Conservation (phyloP, 495 filamentous ascomycete species). For the Penicillium odoratum region DNA sequence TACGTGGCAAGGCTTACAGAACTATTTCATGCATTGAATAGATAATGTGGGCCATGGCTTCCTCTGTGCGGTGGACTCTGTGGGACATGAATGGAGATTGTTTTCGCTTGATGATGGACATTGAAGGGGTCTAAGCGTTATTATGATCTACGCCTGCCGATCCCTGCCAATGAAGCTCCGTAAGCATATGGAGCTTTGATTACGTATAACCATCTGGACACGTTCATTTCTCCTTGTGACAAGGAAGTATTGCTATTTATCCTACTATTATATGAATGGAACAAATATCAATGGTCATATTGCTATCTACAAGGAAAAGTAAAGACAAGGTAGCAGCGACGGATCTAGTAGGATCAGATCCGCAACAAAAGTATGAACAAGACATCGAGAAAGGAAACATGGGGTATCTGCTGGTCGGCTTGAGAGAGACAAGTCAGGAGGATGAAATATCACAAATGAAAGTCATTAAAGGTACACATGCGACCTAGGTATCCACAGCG, state of each 20-base stretch:
- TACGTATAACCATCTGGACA: neutral
- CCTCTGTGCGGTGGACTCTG: neutral
- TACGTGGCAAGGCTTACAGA: neutral
- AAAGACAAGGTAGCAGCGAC: no score
- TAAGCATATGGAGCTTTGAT: neutral
- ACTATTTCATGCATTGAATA: neutral
- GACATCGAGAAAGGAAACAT: conserved; percentile 17
- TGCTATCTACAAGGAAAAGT: no score
- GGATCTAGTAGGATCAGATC: no score
- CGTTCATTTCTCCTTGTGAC: no score
- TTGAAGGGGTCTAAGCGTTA: conserved; percentile 10
- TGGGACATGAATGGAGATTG: conserved; percentile 1
- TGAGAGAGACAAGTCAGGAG: conserved; percentile 1
- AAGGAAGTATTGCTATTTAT: no score
- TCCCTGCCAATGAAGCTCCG: conserved; percentile 8
- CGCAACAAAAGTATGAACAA: neutral
- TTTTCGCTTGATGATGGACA: neutral
- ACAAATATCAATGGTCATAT: no score
- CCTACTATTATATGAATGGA: no score
- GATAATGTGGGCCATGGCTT: neutral
- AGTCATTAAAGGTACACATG: conserved; percentile 30
- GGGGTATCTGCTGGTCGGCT: conserved; percentile 28
- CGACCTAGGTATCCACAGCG: conserved; percentile 37
- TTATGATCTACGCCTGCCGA: conserved; percentile 17
- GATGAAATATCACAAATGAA: conserved; percentile 33